Conservation (phyloP, 352 stramenopile genomes). For the Pythium plurisporium region DNA sequence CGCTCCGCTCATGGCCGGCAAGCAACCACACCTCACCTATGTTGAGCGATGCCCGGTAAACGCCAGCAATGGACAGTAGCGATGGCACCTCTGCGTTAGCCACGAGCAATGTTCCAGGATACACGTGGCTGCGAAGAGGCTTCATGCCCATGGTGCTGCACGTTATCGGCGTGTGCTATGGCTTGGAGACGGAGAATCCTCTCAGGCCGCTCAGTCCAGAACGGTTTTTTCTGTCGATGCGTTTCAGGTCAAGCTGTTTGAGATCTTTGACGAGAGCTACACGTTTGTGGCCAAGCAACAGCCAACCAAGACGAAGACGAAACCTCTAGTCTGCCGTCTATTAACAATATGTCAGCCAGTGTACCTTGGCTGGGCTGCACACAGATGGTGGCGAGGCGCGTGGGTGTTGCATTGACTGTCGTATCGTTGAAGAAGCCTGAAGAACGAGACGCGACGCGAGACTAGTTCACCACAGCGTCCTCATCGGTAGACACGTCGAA, state of each 20-base stretch:
- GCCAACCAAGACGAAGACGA: slow-evolving; percentile 19
- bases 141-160: slow-evolving; percentile 89
- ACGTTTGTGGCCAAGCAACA: slow-evolving; percentile 22
- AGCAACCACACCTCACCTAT: slow-evolving; percentile 62
- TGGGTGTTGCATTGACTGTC: too few species aligned
- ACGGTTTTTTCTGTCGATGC: slow-evolving; percentile 32
- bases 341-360: too few species aligned
- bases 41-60: slow-evolving; percentile 83
- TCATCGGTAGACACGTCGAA: too few species aligned
- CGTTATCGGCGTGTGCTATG: slow-evolving; percentile 93
- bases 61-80: slow-evolving; percentile 77
- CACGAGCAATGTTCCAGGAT: slow-evolving; percentile 92
- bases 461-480: too few species aligned
- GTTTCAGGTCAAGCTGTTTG: slow-evolving; percentile 47
- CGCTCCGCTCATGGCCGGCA: slow-evolving; percentile 64
- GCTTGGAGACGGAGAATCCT: slow-evolving; percentile 73
- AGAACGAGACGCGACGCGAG: too few species aligned
- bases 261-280: slow-evolving; percentile 61
- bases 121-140: slow-evolving; percentile 94
- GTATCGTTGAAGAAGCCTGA: too few species aligned
- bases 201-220: slow-evolving; percentile 17
- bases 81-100: slow-evolving; percentile 90
- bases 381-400: too few species aligned
- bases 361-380: too few species aligned
- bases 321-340: too few species aligned